These are phyloP conservation scores for Pythium volutum DNA, from an alignment of 352 stramenopile genomes.

Conservation along the genomic window DNA sequence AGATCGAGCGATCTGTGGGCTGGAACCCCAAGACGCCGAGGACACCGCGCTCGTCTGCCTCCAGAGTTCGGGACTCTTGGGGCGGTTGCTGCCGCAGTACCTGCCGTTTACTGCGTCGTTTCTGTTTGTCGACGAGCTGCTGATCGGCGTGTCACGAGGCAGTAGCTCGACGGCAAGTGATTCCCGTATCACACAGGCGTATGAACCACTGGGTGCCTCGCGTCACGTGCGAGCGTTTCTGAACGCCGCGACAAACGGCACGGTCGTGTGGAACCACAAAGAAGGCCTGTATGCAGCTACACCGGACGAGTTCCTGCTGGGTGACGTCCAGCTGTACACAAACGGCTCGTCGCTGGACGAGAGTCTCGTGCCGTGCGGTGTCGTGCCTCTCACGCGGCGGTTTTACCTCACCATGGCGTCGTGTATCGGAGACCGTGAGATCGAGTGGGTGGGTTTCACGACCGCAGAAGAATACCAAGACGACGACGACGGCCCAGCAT, in stretches of 20 bases:
- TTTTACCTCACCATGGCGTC: slow-evolving; percentile 29
- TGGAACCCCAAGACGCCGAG: background rate
- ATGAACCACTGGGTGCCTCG: slow-evolving; percentile 16
- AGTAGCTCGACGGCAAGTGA: background rate
- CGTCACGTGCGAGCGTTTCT: slow-evolving; percentile 11
- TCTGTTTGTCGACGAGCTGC: slow-evolving; percentile 10
- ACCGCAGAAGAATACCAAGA: background rate
- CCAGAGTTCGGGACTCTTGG: slow-evolving; percentile 9
- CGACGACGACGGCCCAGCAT: too few species aligned
- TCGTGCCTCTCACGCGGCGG: slow-evolving; percentile 14
- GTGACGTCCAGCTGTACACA: background rate
- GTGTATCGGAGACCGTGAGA: slow-evolving; percentile 8
- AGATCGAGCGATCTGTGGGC: slow-evolving; percentile 1
- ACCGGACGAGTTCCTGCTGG: background rate
- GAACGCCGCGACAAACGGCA: slow-evolving; percentile 14
- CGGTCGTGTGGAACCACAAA: slow-evolving; percentile 13
- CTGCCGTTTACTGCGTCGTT: slow-evolving; percentile 20
- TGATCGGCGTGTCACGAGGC: slow-evolving; percentile 13
- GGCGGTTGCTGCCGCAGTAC: background rate
- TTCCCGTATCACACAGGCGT: slow-evolving; percentile 14
- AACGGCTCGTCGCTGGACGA: slow-evolving; percentile 4
- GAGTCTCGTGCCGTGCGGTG: slow-evolving; percentile 15
- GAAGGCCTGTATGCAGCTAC: background rate
- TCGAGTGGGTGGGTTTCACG: slow-evolving; percentile 3
- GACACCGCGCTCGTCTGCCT: slow-evolving; percentile 18